Evolutionary conservation across 2,329 filamentous ascomycete species (phyloP), one percentile per base, ranked within the genome.

Genomic region (Hypoxylon sp.): DNA sequence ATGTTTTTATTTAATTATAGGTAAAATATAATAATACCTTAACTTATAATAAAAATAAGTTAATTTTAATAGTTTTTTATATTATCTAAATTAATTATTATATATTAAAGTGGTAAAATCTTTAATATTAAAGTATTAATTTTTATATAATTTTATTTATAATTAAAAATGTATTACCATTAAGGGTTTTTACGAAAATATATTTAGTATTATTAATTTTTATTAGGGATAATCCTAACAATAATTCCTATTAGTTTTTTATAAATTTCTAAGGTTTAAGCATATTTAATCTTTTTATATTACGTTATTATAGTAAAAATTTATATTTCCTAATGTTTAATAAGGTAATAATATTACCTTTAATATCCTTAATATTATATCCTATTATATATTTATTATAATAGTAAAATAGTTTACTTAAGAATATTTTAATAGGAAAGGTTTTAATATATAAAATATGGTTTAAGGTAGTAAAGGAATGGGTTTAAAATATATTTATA

Each of bases 261-360:
- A 22, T 22, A 22, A 22, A 22, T 22, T 22, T 22, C 3, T 22
- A 22, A 22, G 14, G 8, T 42, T 42, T 42, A 42, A n/a, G 9
- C 9, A 42, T 22, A 22, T 22, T 22, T 1, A 22, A 3, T 22
- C 3, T 22, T 22, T 22, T 22, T 22, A 22, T 22, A 22, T 3
- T 22, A 22, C 3, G 3, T 22, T 22, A 22, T 22, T 22, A 22
- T 42, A 42, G 3, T 42, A 42, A 10, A 42, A 10, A 10, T 42
- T 42, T 42, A 42, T 42, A 44, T 44, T n/a, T n/a, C 4, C 2
- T 44, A 44, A 44, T 44, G n/a, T 44, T 44, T 44, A 44, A n/a
- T 13, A 22, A 22, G 3, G 3, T 22, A 22, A 22, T 22, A 22
- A 22, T 22, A 22, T 22, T 22, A 22, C 3, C 3, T 22, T 22